Conservation (phyloP, 306 rosid genomes). For the Cicer chorassanicum region DNA sequence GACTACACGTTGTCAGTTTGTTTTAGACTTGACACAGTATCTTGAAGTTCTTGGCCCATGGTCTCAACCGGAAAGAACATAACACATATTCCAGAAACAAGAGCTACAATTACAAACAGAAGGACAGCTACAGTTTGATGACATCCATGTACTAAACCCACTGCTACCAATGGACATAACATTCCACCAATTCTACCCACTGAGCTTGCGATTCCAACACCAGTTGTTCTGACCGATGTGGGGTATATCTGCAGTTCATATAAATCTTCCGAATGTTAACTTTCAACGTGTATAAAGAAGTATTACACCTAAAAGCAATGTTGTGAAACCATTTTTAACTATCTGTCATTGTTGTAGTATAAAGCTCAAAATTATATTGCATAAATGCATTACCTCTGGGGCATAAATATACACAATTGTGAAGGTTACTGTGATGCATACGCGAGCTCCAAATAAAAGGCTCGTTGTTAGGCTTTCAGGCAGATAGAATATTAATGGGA, state of each 20-base stretch:
- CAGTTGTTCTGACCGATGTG: conserved; percentile 86
- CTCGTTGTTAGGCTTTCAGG: conserved; percentile 66
- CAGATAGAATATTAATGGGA: conserved; percentile 74
- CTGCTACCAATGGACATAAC: conserved; percentile 87
- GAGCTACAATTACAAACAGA: conserved; percentile 71
- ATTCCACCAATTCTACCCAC: conserved; percentile 94
- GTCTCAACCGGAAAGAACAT: conserved; percentile 85
- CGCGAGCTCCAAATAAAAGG: conserved; percentile 95
- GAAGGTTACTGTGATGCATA: conserved; percentile 87
- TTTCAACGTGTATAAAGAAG: conserved; percentile 3
- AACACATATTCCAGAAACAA: conserved; percentile 82
- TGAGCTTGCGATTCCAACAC: conserved; percentile 90
- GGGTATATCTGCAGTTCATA: conserved; percentile 80
- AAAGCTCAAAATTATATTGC: conserved; percentile 18
- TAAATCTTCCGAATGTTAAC: conserved; percentile 42
- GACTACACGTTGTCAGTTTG: conserved; percentile 6
- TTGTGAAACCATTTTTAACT: conserved; percentile 23
- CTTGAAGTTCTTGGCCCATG: conserved; percentile 74
- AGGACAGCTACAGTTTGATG: conserved; percentile 81
- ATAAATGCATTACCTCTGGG: conserved; percentile 75
- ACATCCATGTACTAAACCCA: conserved; percentile 80
- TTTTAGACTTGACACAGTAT: conserved; percentile 53
- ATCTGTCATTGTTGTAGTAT: neutral
- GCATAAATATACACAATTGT: conserved; percentile 89
- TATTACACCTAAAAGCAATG: neutral